These are phyloP conservation scores for Phytophthora capsici DNA, from an alignment of 352 stramenopile species.

Conservation along the genomic window DNA sequence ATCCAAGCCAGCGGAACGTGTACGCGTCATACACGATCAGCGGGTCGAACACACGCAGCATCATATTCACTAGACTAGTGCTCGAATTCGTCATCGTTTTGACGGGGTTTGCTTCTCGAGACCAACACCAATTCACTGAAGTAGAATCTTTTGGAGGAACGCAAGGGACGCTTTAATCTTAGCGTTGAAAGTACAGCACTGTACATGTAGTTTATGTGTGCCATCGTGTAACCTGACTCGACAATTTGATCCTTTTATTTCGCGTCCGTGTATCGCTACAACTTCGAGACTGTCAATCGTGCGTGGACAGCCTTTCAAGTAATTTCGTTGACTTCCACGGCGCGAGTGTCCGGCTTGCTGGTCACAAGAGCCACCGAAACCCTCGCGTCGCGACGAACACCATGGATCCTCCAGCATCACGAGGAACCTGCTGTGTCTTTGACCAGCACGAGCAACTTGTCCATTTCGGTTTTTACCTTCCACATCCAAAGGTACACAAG, in stretches of 20 bases:
- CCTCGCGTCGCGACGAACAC: neutral
- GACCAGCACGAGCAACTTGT: neutral
- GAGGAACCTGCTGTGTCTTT: neutral
- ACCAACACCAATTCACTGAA: too few species aligned
- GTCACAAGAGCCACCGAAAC: conserved; percentile 1
- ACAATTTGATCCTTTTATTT: neutral
- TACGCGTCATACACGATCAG: conserved; percentile 41
- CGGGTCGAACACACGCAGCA: conserved; percentile 18
- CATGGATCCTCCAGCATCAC: neutral
- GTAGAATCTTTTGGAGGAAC: too few species aligned
- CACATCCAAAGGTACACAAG: too few species aligned
- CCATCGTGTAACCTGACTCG: too few species aligned
- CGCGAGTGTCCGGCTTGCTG: neutral
- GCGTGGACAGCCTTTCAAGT: conserved; percentile 5
- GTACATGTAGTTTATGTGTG: too few species aligned
- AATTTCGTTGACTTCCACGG: neutral
- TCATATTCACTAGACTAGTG: neutral
- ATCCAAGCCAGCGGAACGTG: conserved; percentile 43
- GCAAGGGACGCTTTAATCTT: too few species aligned
- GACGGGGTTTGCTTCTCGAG: too few species aligned
- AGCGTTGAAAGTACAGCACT: too few species aligned
- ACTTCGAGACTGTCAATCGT: conserved; percentile 1
- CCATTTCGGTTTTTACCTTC: conserved; percentile 3
- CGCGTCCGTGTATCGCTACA: neutral
- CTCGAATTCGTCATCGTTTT: too few species aligned